These are phyloP conservation scores for Pelagomonas calceolata DNA, from an alignment of 108 stramenopile genomes.

Conservation along the genomic window DNA sequence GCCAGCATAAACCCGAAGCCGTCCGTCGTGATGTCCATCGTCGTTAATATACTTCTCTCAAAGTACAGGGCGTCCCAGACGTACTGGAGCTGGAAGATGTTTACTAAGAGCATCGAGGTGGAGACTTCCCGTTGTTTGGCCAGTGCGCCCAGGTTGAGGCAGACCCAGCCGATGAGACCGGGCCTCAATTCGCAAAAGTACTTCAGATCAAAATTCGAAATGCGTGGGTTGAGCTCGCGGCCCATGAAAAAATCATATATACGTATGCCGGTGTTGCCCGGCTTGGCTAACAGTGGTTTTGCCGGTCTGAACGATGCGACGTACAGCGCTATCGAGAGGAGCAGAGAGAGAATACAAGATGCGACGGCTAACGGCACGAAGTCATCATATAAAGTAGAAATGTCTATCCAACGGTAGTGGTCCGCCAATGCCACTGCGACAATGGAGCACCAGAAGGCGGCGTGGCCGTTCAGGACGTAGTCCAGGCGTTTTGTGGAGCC, in stretches of 20 bases:
- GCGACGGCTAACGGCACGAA: constrained; percentile 42
- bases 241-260: constrained; percentile 94
- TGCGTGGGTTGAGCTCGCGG: constrained; percentile 90
- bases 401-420: constrained; percentile 46
- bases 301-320: constrained; percentile 40
- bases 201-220: constrained; percentile 77
- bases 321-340: background rate
- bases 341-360: background rate
- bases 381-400: constrained; percentile 63
- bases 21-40: constrained; percentile 99
- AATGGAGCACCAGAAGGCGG: constrained; percentile 78
- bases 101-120: constrained; percentile 75
- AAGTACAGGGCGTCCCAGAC: constrained; percentile 92
- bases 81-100: constrained; percentile 80
- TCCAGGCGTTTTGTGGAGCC: constrained; percentile 25
- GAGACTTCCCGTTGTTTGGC: constrained; percentile 69
- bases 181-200: constrained; percentile 93
- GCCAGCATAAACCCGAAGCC: constrained; percentile 97
- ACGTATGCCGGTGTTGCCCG: constrained; percentile 64
- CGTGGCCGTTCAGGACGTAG: constrained; percentile 86
- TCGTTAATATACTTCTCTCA: constrained; percentile 88
- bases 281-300: constrained; percentile 57
- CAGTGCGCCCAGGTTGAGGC: constrained; percentile 68
- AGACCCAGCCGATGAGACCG: constrained; percentile 78
- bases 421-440: constrained; percentile 41